Evolutionary conservation across 1,284 basidiomycete species (phyloP), one percentile per base, ranked within the genome.

Genomic region (Coriolopsis trogii): DNA sequence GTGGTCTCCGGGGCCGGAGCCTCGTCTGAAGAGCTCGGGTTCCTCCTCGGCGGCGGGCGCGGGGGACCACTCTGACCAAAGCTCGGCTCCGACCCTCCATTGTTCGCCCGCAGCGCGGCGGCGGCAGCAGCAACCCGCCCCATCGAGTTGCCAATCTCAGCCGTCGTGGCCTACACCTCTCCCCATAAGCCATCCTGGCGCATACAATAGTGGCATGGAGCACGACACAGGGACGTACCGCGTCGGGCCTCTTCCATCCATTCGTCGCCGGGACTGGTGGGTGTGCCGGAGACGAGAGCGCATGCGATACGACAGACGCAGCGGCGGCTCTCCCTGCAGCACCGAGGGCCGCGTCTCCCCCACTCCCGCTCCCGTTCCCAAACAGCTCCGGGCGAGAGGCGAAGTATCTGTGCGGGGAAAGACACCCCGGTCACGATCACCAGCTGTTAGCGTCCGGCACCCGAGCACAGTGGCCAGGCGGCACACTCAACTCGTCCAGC

Each of bases 331-430:
- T 47, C n/a, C 38, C 43, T 21, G 33, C 50, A 16, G 51, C 48
- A 7, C 18, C 23, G 24, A 9, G 26, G 5, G 44, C 37, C 21
- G n/a, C n/a, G n/a, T n/a, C n/a, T n/a, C n/a, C n/a, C n/a, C n/a
- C n/a, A n/a, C n/a, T n/a, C 6, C 36, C 15, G 20, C 23, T 20
- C 30, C 42, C 42, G 46, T 51, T 60, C 44, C 56, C 60, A 20
- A 81, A 63, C 18, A 91, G 73, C 50, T 89, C 85, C 33, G 89
- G 89, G 40, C 89, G 84, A 21, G 87, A 82, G 39, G 81, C 70
- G 69, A 91, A 91, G 71, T 91, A 91, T 63, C 89, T 91, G 61
- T 16, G 28, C 43, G 12, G 8, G 37, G 24, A 41, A 6, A 56
- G 36, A 12, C 6, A 31, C 18, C n/a, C n/a, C 33, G 33, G 6